These are phyloP conservation scores for Metroxylon sagu DNA, from an alignment of 176 grass and related monocot species.

Conservation along the genomic window DNA sequence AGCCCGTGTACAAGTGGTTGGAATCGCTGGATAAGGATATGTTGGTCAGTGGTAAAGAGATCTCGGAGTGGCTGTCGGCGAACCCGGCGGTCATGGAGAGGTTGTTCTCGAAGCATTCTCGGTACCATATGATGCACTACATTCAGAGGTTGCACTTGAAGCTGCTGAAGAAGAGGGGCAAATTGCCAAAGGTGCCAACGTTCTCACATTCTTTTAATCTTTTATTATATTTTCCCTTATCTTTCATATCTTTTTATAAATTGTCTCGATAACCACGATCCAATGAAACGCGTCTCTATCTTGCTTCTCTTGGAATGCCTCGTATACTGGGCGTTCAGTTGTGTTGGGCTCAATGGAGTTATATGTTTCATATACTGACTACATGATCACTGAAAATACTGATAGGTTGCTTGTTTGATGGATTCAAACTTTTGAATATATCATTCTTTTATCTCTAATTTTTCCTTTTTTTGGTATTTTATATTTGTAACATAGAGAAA, in stretches of 20 bases:
- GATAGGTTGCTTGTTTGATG: too few relatives aligned
- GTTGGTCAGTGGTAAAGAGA: conserved; percentile 57
- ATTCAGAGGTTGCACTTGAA: conserved; percentile 95
- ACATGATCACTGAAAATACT: too few relatives aligned
- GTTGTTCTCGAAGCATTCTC: conserved; percentile 85
- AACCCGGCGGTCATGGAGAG: conserved; percentile 54
- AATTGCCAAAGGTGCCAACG: conserved; percentile 66
- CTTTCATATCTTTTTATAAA: neutral
- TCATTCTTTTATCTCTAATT: too few relatives aligned
- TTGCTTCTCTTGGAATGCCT: too few relatives aligned
- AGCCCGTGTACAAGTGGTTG: conserved; percentile 79
- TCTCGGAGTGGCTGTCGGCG: conserved; percentile 70
- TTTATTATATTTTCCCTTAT: neutral
- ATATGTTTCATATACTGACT: too few relatives aligned
- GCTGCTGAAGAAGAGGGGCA: conserved; percentile 85
- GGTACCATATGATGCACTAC: conserved; percentile 93
- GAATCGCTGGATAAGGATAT: conserved; percentile 67
- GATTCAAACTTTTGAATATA: too few relatives aligned
- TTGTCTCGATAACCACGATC: neutral
- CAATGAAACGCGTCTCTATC: too few relatives aligned
- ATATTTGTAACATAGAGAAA: too few relatives aligned
- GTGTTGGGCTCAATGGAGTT: too few relatives aligned
- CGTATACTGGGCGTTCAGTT: too few relatives aligned
- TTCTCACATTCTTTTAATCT: conserved; percentile 13
- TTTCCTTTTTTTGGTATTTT: too few relatives aligned